A percentile compares a stretch with the other conserved stretches of the same genome.
These are phyloP conservation scores for Lactifluus hygrophoroides DNA, from an alignment of 768 basidiomycete genomes.

Conservation along the genomic window DNA sequence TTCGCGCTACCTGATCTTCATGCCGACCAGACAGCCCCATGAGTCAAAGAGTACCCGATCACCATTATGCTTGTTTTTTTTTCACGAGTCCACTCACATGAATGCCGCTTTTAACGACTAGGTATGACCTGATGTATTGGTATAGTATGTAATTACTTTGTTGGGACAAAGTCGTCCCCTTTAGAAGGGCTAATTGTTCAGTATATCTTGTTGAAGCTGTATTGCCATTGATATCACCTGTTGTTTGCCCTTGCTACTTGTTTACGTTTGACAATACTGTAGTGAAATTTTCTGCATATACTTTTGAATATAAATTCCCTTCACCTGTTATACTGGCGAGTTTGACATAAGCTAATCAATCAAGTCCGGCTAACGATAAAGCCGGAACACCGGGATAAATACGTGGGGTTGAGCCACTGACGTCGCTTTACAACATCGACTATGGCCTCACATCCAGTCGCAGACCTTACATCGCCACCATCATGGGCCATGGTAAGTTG, in stretches of 20 bases:
- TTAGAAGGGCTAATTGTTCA: conserved; percentile 9
- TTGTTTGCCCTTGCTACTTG: background rate
- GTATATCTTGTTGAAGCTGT: conserved; percentile 7
- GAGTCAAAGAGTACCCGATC: background rate
- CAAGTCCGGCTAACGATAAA: background rate
- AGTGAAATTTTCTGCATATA: background rate
- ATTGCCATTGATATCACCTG: background rate
- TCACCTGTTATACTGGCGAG: no score
- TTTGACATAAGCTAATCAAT: no score
- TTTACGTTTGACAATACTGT: background rate
- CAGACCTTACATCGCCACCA: conserved; percentile 70
- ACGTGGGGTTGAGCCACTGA: no score
- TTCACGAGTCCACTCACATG: no score
- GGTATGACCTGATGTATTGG: conserved; percentile 10
- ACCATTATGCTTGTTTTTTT: background rate
- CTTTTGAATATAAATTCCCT: no score
- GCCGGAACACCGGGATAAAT: background rate
- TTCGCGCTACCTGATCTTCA: conserved; percentile 44
- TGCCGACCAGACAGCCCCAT: conserved; percentile 2
- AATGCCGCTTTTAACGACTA: background rate
- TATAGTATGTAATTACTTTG: conserved; percentile 11
- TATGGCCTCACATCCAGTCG: conserved; percentile 61
- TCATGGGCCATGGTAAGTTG: conserved; percentile 77
- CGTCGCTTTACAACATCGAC: conserved; percentile 2
- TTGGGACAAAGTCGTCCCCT: background rate